Percentiles rank a stretch among this genome's conserved stretches.
Evolutionary conservation across 208 protist species (phyloP).

Genomic region (Trypanosoma conorhini): DNA sequence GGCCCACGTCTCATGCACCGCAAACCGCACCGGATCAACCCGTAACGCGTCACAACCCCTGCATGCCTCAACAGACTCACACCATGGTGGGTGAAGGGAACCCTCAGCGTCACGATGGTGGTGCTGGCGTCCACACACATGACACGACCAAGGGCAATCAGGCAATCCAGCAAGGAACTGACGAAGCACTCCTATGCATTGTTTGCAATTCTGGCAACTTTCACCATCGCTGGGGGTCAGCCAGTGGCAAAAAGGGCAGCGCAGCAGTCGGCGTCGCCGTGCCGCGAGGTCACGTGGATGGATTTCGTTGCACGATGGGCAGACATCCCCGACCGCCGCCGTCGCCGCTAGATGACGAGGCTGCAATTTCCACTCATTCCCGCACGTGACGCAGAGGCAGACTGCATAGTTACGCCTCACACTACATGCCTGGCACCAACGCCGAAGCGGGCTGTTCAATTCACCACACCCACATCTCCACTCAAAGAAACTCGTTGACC

Average conservation of each 20-base stretch:
- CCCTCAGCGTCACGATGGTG: conserved; percentile 36
- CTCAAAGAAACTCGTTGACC: conserved; percentile 37
- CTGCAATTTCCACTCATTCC: conserved; percentile 8
- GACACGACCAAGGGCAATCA: conserved; percentile 36
- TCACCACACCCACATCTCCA: conserved; percentile 77
- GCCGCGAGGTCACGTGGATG: conserved; percentile 51
- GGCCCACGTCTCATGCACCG: conserved; percentile 29
- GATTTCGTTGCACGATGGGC: conserved; percentile 18
- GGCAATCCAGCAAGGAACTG: conserved; percentile 32
- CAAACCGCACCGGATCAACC: conserved; percentile 35
- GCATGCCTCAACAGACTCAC: conserved; percentile 28
- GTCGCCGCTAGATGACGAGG: conserved; percentile 12
- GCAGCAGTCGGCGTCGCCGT: conserved; percentile 15
- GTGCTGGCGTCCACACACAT: conserved; percentile 31
- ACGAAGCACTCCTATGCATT: conserved; percentile 1
- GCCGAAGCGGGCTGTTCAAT: conserved; percentile 37
- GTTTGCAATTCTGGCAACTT: conserved; percentile 17
- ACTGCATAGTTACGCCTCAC: conserved; percentile 7
- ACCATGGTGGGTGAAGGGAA: conserved; percentile 40
- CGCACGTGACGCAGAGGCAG: conserved; percentile 28
- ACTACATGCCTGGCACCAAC: conserved; percentile 62
- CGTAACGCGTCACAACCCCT: conserved; percentile 34
- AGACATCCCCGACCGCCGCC: conserved; percentile 11
- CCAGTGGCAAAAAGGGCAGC: conserved; percentile 24
- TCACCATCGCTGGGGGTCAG: conserved; percentile 3